A percentile compares a stretch with the other conserved stretches of the same genome.
Conservation (phyloP, 78 protist species). For the Dictyostelium firmibasis region DNA sequence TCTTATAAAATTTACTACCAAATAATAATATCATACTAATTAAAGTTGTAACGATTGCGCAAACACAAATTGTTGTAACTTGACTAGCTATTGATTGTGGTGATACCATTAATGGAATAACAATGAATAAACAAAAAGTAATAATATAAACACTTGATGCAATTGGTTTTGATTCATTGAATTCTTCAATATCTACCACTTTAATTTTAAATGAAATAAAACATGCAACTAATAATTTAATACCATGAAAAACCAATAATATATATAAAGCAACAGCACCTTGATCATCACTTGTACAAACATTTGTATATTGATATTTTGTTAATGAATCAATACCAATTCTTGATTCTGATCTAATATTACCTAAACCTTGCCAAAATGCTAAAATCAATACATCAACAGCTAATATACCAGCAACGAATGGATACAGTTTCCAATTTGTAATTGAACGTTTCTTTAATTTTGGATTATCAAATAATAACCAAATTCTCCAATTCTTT, state of each 20-base stretch:
- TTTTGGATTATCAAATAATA: constrained; percentile 34
- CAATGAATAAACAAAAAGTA: constrained; percentile 41
- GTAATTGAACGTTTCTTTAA: constrained; percentile 8
- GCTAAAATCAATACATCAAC: background rate
- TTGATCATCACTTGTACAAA: background rate
- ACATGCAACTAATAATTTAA: constrained; percentile 28
- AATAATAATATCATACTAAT: background rate
- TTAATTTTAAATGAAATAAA: constrained; percentile 50
- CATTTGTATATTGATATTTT: constrained; percentile 1
- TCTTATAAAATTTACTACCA: constrained; percentile 15
- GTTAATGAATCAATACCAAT: background rate
- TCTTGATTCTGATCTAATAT: background rate
- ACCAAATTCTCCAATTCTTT: constrained; percentile 55
- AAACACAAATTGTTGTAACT: constrained; percentile 5
- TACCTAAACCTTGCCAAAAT: constrained; percentile 3
- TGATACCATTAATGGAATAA: constrained; percentile 41
- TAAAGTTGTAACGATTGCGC: background rate
- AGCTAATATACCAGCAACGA: background rate
- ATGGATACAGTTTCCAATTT: constrained; percentile 24
- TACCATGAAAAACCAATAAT: constrained; percentile 21
- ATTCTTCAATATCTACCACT: constrained; percentile 23
- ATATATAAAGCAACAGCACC: constrained; percentile 9
- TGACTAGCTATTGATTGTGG: background rate
- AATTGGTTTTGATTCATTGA: constrained; percentile 36
- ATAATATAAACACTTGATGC: constrained; percentile 14